A percentile compares a stretch with the other conserved stretches of the same genome.
phyloP scores from a whole-genome alignment of 169 alveolate genomes.

The Perkinsus chesapeaki region DNA sequence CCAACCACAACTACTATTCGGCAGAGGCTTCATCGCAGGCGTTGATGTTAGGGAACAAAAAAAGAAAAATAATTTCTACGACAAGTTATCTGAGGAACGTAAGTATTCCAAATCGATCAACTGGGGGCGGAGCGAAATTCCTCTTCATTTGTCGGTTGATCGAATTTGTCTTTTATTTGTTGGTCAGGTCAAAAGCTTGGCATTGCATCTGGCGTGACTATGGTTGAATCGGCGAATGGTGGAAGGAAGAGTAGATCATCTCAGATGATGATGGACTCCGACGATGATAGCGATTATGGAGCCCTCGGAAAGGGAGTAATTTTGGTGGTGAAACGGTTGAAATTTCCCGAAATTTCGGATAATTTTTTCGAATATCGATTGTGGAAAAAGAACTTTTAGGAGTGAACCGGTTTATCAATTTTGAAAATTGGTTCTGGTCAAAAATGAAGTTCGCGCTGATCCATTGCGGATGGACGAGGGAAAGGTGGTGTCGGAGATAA shows the following conservation, averaged over 20 bases:
- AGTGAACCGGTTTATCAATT: too few relatives aligned
- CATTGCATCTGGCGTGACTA: conserved; percentile 9
- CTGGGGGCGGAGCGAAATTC: conserved; percentile 9
- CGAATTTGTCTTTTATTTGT: neutral
- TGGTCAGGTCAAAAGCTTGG: conserved; percentile 13
- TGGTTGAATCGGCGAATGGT: neutral
- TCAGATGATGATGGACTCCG: conserved; percentile 11
- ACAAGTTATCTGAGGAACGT: conserved; percentile 30
- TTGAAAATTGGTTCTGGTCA: too few relatives aligned
- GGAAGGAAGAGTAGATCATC: neutral
- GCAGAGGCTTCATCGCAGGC: conserved; percentile 78
- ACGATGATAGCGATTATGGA: conserved; percentile 13
- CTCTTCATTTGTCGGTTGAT: conserved; percentile 2
- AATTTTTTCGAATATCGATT: too few relatives aligned
- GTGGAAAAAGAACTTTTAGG: too few relatives aligned
- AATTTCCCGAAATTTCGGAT: too few relatives aligned
- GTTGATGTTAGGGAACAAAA: conserved; percentile 62
- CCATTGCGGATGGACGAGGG: too few relatives aligned
- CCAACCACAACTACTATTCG: conserved; percentile 76
- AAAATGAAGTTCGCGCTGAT: too few relatives aligned
- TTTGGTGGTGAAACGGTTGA: too few relatives aligned
- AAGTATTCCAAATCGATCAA: conserved; percentile 9
- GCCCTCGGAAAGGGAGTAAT: neutral
- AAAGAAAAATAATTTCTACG: conserved; percentile 59
- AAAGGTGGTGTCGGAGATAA: too few relatives aligned